phyloP scores from a whole-genome alignment of 179 eudicot species.

The Silene noctiflora region DNA sequence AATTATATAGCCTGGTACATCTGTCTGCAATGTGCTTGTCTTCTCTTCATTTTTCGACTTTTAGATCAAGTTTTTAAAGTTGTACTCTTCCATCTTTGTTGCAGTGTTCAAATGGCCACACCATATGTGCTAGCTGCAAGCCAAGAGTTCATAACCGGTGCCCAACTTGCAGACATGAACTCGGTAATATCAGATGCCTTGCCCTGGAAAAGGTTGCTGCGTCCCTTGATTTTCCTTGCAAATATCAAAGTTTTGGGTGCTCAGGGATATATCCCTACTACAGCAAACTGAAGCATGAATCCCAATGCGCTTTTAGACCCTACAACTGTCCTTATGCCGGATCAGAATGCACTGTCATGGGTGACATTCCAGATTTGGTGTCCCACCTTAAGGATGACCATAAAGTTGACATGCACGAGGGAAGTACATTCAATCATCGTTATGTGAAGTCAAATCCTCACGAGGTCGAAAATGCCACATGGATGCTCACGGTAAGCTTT shows the following conservation, averaged over 20 bases:
- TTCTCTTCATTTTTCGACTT: neutral
- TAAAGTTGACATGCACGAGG: conserved; percentile 82
- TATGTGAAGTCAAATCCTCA: conserved; percentile 81
- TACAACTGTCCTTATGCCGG: conserved; percentile 85
- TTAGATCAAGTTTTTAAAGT: neutral
- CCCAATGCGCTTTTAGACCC: conserved; percentile 66
- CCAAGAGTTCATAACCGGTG: conserved; percentile 85
- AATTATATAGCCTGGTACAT: neutral
- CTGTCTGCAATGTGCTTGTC: neutral
- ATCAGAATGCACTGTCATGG: conserved; percentile 66
- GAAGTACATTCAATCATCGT: conserved; percentile 79
- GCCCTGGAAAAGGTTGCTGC: conserved; percentile 85
- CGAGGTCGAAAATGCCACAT: conserved; percentile 80
- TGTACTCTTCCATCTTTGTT: conserved; percentile 5
- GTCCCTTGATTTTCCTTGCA: conserved; percentile 79
- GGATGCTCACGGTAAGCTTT: conserved; percentile 76
- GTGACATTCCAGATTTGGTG: conserved; percentile 66
- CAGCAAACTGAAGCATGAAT: conserved; percentile 77
- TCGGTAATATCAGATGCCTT: conserved; percentile 78
- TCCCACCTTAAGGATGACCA: conserved; percentile 74
- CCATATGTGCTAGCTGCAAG: conserved; percentile 73
- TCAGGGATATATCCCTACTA: conserved; percentile 71
- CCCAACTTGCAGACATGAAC: conserved; percentile 90
- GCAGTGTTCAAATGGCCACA: conserved; percentile 85
- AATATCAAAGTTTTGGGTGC: conserved; percentile 70